Conservation (phyloP, 2,329 filamentous ascomycete species). For the Cladorrhinum sp. region DNA sequence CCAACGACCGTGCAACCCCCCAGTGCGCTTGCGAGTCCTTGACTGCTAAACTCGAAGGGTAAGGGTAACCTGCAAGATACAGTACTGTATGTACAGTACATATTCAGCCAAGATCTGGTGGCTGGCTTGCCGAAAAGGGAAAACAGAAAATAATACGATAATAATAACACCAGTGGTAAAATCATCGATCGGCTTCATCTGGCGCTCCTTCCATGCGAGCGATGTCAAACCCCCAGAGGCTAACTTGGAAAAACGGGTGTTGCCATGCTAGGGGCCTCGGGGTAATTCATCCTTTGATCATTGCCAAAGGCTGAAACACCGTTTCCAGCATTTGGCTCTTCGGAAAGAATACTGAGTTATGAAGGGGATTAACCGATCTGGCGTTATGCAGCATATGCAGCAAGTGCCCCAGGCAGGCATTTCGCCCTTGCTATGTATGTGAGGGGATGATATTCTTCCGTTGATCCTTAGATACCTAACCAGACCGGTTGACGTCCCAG, state of each 20-base stretch:
- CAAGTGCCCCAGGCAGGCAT: conserved; percentile 21
- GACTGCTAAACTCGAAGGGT: background rate
- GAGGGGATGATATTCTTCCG: conserved; percentile 20
- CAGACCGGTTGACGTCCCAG: conserved; percentile 19
- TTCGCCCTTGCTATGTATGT: conserved; percentile 7
- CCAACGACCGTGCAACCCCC: background rate
- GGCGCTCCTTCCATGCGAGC: conserved; percentile 21
- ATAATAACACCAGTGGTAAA: conserved; percentile 9
- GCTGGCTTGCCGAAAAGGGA: conserved; percentile 3
- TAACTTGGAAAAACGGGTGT: conserved; percentile 33
- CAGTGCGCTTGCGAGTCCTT: background rate
- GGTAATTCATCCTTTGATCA: conserved; percentile 33
- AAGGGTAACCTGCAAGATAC: background rate
- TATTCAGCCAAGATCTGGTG: conserved; percentile 1
- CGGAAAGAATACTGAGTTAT: conserved; percentile 27
- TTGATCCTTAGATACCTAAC: conserved; percentile 16
- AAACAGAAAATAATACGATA: conserved; percentile 11
- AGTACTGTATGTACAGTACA: background rate
- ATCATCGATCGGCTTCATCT: conserved; percentile 18
- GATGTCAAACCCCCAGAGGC: conserved; percentile 20
- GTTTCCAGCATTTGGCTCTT: conserved; percentile 27
- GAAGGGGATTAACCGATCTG: conserved; percentile 31
- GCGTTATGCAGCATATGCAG: conserved; percentile 21
- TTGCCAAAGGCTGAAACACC: conserved; percentile 33
- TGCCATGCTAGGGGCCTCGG: conserved; percentile 22